phyloP scores from a whole-genome alignment of 352 stramenopile species.

The Phytophthora syringae region DNA sequence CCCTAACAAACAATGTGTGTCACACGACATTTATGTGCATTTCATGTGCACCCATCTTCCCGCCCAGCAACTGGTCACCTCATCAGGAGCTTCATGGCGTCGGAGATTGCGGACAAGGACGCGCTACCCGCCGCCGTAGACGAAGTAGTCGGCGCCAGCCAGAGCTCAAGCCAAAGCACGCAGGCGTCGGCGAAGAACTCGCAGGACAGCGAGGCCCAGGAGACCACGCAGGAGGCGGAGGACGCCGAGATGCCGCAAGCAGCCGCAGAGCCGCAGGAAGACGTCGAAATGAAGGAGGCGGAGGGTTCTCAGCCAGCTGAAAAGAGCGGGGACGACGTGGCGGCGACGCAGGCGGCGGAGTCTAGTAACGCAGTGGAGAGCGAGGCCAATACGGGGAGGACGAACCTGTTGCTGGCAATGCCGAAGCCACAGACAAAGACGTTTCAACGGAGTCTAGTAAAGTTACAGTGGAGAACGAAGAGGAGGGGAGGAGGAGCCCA shows the following conservation, averaged over 20 bases:
- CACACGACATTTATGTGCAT: too few relatives aligned
- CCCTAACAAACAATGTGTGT: too few relatives aligned
- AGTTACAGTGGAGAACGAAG: too few relatives aligned
- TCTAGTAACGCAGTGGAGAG: too few relatives aligned
- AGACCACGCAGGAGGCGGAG: constrained; percentile 20
- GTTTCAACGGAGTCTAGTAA: too few relatives aligned
- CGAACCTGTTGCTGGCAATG: too few relatives aligned
- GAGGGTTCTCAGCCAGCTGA: neutral
- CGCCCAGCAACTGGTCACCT: too few relatives aligned
- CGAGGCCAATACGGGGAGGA: too few relatives aligned
- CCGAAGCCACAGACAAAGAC: too few relatives aligned
- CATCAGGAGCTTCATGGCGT: constrained; percentile 12
- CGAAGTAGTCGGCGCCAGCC: constrained; percentile 18
- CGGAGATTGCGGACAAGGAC: constrained; percentile 23
- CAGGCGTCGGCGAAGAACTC: constrained; percentile 17
- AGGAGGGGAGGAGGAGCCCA: neutral
- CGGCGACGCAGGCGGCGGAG: too few relatives aligned
- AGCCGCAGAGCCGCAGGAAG: constrained; percentile 1
- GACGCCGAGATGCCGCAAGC: constrained; percentile 6
- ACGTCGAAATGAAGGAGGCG: constrained; percentile 26
- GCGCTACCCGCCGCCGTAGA: constrained; percentile 8
- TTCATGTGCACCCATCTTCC: too few relatives aligned
- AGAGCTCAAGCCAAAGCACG: constrained; percentile 19
- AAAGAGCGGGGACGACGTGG: neutral
- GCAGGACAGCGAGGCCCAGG: constrained; percentile 7